Base-by-base conservation (phyloP, 495 filamentous ascomycete genomes). In the Penicillium soppii region DNA sequence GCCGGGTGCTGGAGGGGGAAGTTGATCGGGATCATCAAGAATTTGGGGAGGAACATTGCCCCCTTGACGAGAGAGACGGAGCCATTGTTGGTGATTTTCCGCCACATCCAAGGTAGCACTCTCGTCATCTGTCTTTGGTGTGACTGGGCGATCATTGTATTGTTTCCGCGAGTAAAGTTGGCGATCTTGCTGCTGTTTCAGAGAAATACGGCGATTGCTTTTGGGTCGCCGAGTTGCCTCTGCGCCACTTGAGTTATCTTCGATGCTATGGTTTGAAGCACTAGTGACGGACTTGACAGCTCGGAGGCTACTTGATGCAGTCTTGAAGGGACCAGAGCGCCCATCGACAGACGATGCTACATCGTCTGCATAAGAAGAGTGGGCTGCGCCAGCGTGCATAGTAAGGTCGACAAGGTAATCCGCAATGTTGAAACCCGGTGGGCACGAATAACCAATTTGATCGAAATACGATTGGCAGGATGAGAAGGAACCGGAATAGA, bases 371-470 rank as follows among this genome's bases (percentile, higher is more conserved):
- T 81, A 73, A 3, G 86, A 69, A 23, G 86, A 68, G 30, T 63
- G 71, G 5, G 75, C 70, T 40, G 74, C 75, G 19, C 87, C 82
- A 26, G 89, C 91, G 67, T 99, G 94, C 91, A 99, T 96, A 0
- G 94, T 97, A 16, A 99, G 75, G 66, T 99, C 94, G 37, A 98
- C 91, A 6, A 98, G 81, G 57, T 96, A 98, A 61, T 98, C 94
- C 1, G 94, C 94, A 64, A 98, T 97, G 57, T 98, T 98, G 80
- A 98, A 98, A 4, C 94, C 94, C 10, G 94, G 89, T 22, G 94
- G 94, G 62, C 94, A 98, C 29, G 83, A 71, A 61, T 95, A 98
- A 26, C 94, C 94, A 51, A 94, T 83, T 21, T 85, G 78, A 53
- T 96, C 90, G 57, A 98, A 98, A 65, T 96, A 98, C 29, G 80